These are phyloP conservation scores for Fomitopsis schrenkii DNA, from an alignment of 1,284 basidiomycete genomes.

Conservation along the genomic window DNA sequence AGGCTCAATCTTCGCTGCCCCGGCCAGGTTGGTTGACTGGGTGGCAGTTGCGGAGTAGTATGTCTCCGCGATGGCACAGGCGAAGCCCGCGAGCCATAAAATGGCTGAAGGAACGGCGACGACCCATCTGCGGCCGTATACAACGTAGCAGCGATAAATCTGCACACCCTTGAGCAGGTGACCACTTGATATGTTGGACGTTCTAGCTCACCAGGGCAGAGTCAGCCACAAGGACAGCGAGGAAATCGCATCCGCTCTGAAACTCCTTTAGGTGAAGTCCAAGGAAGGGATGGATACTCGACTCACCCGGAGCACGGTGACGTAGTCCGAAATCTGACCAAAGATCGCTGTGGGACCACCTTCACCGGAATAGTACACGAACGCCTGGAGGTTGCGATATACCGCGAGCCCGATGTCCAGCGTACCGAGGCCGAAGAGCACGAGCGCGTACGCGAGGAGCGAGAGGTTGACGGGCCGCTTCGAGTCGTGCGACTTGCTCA, in stretches of 20 bases:
- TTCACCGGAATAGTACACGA: constrained; percentile 16
- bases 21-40: background rate
- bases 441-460: background rate
- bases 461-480: background rate
- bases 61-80: background rate
- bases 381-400: constrained; percentile 19
- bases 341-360: constrained; percentile 17
- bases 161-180: too few species aligned
- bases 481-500: background rate
- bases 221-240: background rate
- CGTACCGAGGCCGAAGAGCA: constrained; percentile 12
- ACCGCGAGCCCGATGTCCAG: constrained; percentile 18
- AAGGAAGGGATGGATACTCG: background rate
- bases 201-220: constrained; percentile 3
- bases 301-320: constrained; percentile 16
- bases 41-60: background rate
- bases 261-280: too few species aligned
- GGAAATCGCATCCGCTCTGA: background rate
- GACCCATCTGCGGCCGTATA: constrained; percentile 14
- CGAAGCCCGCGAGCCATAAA: constrained; percentile 16
- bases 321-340: constrained; percentile 19
- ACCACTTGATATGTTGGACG: too few species aligned
- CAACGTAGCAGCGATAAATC: constrained; percentile 23
- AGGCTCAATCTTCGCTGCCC: background rate
- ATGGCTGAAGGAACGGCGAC: constrained; percentile 14